phyloP scores from a whole-genome alignment of 306 rosid genomes.

The Vigna trinervia region DNA sequence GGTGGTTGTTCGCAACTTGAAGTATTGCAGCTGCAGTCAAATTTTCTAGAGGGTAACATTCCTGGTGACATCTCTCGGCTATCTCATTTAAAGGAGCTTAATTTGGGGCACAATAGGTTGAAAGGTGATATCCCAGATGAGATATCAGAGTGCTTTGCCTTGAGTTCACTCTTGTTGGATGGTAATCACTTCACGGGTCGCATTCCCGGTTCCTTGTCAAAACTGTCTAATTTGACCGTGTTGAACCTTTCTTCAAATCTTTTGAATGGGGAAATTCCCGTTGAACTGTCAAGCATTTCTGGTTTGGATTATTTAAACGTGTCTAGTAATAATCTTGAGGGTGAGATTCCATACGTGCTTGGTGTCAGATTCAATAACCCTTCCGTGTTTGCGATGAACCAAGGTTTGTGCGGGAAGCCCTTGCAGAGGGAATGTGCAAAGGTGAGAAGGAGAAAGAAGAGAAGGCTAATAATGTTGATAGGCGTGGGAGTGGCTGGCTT shows the following conservation, averaged over 20 bases:
- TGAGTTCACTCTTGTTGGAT: constrained; percentile 62
- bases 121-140: constrained; percentile 73
- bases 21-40: constrained; percentile 68
- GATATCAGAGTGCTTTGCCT: constrained; percentile 63
- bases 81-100: constrained; percentile 61
- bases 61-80: constrained; percentile 58
- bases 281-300: constrained; percentile 46
- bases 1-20: constrained; percentile 71
- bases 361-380: constrained; percentile 61
- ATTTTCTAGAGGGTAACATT: constrained; percentile 55
- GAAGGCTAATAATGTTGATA: constrained; percentile 60
- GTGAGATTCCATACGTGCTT: constrained; percentile 67
- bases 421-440: constrained; percentile 63
- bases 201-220: constrained; percentile 67
- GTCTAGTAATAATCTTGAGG: constrained; percentile 67
- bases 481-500: constrained; percentile 64
- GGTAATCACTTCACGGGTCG: constrained; percentile 65
- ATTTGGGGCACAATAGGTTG: constrained; percentile 66
- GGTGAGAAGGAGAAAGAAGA: constrained; percentile 59
- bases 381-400: constrained; percentile 59
- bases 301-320: constrained; percentile 63
- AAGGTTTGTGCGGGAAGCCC: constrained; percentile 70
- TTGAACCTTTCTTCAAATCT: constrained; percentile 72
- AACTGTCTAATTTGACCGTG: constrained; percentile 55
- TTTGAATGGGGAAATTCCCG: constrained; percentile 66